A percentile compares a stretch with the other conserved stretches of the same genome.
phyloP scores from a whole-genome alignment of 352 stramenopile genomes.

The Thalassiosira ordinaria region DNA sequence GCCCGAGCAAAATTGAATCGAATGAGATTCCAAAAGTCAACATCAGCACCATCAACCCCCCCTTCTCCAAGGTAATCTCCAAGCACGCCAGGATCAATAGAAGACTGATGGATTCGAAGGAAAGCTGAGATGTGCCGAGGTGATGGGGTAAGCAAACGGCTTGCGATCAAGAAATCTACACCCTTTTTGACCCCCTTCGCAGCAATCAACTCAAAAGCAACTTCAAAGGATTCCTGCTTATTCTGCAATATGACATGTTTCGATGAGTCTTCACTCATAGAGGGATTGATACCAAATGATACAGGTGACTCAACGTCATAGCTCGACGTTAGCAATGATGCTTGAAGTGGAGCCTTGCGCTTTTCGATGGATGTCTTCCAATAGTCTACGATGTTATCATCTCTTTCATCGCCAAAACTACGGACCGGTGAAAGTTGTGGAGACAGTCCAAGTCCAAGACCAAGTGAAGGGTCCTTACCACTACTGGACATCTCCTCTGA shows the following conservation, averaged over 20 bases:
- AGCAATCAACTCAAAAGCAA: conserved; percentile 80
- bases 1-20: conserved; percentile 94
- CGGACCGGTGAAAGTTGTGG: conserved; percentile 34
- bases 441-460: conserved; percentile 30
- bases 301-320: conserved; percentile 30
- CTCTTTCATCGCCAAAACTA: conserved; percentile 39
- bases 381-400: conserved; percentile 68
- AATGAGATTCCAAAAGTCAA: conserved; percentile 91
- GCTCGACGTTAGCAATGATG: conserved; percentile 17
- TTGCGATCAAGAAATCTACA: conserved; percentile 88
- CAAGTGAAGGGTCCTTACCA: conserved; percentile 24
- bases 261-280: conserved; percentile 51
- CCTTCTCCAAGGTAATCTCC: conserved; percentile 94
- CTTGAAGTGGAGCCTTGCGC: conserved; percentile 49
- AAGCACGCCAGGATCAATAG: conserved; percentile 91
- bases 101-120: conserved; percentile 92
- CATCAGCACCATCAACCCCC: conserved; percentile 70
- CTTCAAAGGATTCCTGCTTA: conserved; percentile 65
- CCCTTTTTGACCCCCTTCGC: conserved; percentile 82
- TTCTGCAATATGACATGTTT: conserved; percentile 35
- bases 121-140: conserved; percentile 93
- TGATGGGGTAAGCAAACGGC: conserved; percentile 85
- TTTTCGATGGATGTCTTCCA: conserved; percentile 65
- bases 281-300: conserved; percentile 46
- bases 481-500: conserved; percentile 13